Base-by-base conservation (phyloP, 2,329 filamentous ascomycete species). In the Aspergillus brunneoviolaceus region DNA sequence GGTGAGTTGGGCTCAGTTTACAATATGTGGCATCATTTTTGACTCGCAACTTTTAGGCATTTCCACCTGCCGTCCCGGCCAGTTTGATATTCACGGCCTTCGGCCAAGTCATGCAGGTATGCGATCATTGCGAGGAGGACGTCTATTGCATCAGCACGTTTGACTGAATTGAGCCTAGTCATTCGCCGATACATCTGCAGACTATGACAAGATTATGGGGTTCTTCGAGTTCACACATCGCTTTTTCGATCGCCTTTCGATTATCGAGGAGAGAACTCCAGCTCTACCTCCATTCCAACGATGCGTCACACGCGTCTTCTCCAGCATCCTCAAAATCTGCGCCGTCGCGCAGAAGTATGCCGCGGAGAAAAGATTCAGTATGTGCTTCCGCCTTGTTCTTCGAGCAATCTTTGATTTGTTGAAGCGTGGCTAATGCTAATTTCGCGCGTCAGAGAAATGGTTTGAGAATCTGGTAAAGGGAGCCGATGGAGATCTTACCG, bases 1-100 rank as follows among this genome's bases (percentile, higher is more conserved):
- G 31, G 57, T 59, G 45, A 19, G 56, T 25, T 4, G 33, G 12
- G 4, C 2, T 16, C 14, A 35, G 14, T 29, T 29, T 2, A 29
- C 25, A 53, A 27, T 14, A 53, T 16, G 2, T 4, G 25, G 19
- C 49, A 53, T 19, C 10, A 27, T 21, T 19, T 27, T 4, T 45
- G 16, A 47, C 25, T 25, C 6, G 12, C 12, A 7, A 31, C 12
- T 14, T 10, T 25, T 10, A 58, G 57, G 57, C 57, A 5, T 62
- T 62, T 27, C 60, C 60, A n/a, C 57, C 60, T 2, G 57, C 60
- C 4, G 54, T 62, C 53, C 60, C 60, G n/a, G 57, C 54, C 6
- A 57, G 47, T 45, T 58, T 62, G 47, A 58, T 62, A 7, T 62
- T 62, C 50, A 47, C 60, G 21, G 60, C 54, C 21, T 62, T 62